phyloP scores from a whole-genome alignment of 495 filamentous ascomycete species.

The Penicillium waksmanii region DNA sequence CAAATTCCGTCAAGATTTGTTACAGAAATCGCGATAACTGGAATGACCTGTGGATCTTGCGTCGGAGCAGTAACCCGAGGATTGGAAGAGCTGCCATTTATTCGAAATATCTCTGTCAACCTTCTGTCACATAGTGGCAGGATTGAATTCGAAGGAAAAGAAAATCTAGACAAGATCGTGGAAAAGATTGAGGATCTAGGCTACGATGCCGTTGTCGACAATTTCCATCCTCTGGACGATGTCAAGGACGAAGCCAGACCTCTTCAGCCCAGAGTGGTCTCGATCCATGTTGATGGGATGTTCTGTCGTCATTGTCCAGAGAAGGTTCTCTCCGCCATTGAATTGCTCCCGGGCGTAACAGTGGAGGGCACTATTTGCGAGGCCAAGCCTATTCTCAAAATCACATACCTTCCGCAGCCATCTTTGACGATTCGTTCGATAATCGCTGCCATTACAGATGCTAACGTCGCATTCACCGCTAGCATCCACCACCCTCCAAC shows the following conservation, averaged over 20 bases:
- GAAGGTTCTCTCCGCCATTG: conserved; percentile 58
- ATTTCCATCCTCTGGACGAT: conserved; percentile 25
- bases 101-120: conserved; percentile 67
- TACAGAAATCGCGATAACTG: conserved; percentile 71
- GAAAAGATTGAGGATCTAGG: conserved; percentile 80
- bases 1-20: conserved; percentile 31
- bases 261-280: conserved; percentile 57
- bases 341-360: conserved; percentile 51
- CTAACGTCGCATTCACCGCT: conserved; percentile 65
- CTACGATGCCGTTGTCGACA: conserved; percentile 68
- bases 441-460: conserved; percentile 63
- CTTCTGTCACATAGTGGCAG: conserved; percentile 73
- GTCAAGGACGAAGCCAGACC: conserved; percentile 12
- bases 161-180: conserved; percentile 60
- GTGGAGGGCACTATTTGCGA: conserved; percentile 55
- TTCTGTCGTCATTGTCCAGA: conserved; percentile 84
- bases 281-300: conserved; percentile 78
- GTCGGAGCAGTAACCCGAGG: conserved; percentile 65
- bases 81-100: conserved; percentile 64
- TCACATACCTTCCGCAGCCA: conserved; percentile 73
- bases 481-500: conserved; percentile 79
- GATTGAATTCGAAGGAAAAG: conserved; percentile 60
- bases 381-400: conserved; percentile 65
- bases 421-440: conserved; percentile 78
- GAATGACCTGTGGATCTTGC: conserved; percentile 87